Evolutionary conservation across 2,329 filamentous ascomycete genomes (phyloP).

Genomic region (Sclerotiophoma versabilis): DNA sequence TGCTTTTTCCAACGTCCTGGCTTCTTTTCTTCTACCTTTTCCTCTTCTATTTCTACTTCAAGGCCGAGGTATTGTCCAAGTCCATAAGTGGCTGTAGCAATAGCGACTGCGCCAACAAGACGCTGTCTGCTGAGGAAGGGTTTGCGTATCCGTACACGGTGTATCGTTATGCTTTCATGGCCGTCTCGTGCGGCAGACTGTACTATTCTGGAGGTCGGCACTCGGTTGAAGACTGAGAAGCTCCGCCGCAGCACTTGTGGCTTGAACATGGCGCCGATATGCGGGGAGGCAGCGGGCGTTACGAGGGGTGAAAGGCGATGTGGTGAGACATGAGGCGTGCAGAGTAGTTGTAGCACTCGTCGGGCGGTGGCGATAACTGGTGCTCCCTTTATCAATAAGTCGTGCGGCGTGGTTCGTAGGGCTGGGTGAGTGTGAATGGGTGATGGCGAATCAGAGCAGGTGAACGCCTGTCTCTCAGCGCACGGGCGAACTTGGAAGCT

Average conservation of each 20-base stretch:
- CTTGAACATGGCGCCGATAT: conserved; percentile 46
- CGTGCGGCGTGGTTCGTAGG: conserved; percentile 2
- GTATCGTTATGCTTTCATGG: conserved; percentile 40
- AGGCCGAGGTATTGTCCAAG: conserved; percentile 33
- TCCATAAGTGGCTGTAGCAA: conserved; percentile 28
- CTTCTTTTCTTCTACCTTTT: conserved; percentile 16
- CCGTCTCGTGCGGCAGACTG: conserved; percentile 41
- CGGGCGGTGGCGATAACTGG: not conserved
- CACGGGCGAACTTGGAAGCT: conserved; percentile 13
- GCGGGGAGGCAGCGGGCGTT: conserved; percentile 23
- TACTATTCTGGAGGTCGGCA: conserved; percentile 32
- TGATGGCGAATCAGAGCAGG: conserved; percentile 7
- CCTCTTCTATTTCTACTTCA: conserved; percentile 33
- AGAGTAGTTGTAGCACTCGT: not conserved
- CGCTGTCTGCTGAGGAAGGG: conserved; percentile 40
- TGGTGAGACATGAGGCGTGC: conserved; percentile 28
- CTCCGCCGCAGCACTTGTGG: conserved; percentile 47
- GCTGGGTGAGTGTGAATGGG: conserved; percentile 1
- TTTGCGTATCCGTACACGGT: conserved; percentile 52
- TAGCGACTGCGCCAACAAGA: conserved; percentile 31
- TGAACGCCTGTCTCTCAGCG: conserved; percentile 3
- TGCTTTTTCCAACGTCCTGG: conserved; percentile 14
- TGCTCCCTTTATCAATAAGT: not conserved
- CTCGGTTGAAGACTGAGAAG: conserved; percentile 45
- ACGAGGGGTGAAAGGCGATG: conserved; percentile 18